These are phyloP conservation scores for Aspergillus texensis DNA, from an alignment of 2,329 filamentous ascomycete species.

Conservation along the genomic window DNA sequence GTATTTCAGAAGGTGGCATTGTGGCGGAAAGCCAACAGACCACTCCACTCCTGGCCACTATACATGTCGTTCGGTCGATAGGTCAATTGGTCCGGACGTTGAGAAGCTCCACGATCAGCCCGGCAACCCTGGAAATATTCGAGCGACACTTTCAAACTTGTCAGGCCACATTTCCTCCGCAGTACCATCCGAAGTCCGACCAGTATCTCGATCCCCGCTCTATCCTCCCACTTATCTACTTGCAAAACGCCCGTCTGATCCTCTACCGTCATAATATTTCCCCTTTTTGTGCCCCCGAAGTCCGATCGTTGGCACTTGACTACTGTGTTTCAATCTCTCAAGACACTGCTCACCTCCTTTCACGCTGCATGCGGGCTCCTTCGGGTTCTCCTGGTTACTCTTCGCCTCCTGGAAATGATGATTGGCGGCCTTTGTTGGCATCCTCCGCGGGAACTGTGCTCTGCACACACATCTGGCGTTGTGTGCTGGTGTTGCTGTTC, in stretches of 20 bases:
- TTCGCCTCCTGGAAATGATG: conserved; percentile 30
- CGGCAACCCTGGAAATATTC: conserved; percentile 72
- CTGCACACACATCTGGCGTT: conserved; percentile 85
- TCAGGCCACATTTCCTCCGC: conserved; percentile 72
- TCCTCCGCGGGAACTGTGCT: conserved; percentile 73
- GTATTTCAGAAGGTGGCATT: conserved; percentile 54
- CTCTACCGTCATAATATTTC: conserved; percentile 88
- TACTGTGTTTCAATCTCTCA: conserved; percentile 73
- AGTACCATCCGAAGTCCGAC: conserved; percentile 69
- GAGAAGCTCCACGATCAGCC: conserved; percentile 66
- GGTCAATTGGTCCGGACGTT: conserved; percentile 72
- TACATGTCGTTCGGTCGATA: conserved; percentile 80
- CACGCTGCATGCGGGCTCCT: conserved; percentile 59
- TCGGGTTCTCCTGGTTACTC: conserved; percentile 13
- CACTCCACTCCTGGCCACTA: conserved; percentile 74
- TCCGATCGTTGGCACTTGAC: conserved; percentile 72
- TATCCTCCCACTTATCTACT: conserved; percentile 73
- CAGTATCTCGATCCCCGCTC: conserved; percentile 72
- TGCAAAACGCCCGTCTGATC: conserved; percentile 81
- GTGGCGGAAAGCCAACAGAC: conserved; percentile 54
- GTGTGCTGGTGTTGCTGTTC: conserved; percentile 76
- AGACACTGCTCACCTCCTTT: conserved; percentile 77
- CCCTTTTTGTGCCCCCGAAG: conserved; percentile 66
- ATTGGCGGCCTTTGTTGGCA: conserved; percentile 61
- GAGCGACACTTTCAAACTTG: conserved; percentile 80